A percentile compares a stretch with the other conserved stretches of the same genome.
Evolutionary conservation across 148 eudicot genomes (phyloP).

Genomic region (Rhododendron griersonianum): DNA sequence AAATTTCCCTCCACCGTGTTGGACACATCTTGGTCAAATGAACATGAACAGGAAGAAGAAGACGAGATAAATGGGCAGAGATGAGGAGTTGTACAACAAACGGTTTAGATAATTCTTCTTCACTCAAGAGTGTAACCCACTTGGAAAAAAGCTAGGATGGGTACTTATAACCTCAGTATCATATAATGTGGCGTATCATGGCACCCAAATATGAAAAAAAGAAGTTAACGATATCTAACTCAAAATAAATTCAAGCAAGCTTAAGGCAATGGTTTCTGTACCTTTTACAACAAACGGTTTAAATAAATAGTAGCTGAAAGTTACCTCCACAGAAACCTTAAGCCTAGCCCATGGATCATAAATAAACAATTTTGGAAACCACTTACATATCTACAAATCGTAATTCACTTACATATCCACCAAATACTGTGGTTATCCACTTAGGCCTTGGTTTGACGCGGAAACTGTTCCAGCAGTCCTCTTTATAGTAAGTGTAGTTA

Average conservation of each 20-base stretch:
- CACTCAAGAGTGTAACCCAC: not conserved
- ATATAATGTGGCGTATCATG: not conserved
- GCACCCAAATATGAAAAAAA: not conserved
- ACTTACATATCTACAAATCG: not conserved
- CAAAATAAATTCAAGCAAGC: not conserved
- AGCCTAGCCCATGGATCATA: not conserved
- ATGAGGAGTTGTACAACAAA: not conserved
- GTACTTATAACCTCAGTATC: no score
- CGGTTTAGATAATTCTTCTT: not conserved
- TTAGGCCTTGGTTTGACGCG: slow-evolving; percentile 61
- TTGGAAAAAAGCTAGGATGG: not conserved
- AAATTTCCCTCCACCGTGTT: not conserved
- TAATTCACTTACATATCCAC: slow-evolving; percentile 72
- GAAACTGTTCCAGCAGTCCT: slow-evolving; percentile 51
- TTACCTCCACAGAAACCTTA: not conserved
- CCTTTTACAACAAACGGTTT: no score
- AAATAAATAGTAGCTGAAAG: not conserved
- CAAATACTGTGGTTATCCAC: slow-evolving; percentile 90
- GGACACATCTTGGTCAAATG: not conserved
- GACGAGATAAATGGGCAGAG: not conserved
- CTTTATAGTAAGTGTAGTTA: slow-evolving; percentile 54
- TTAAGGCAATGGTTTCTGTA: not conserved
- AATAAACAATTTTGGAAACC: no score
- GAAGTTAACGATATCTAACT: not conserved
- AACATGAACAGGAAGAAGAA: not conserved